Percentiles rank a stretch among this genome's conserved stretches.
Conservation (phyloP, 331 rosid genomes). For the Acacia pycnantha region DNA sequence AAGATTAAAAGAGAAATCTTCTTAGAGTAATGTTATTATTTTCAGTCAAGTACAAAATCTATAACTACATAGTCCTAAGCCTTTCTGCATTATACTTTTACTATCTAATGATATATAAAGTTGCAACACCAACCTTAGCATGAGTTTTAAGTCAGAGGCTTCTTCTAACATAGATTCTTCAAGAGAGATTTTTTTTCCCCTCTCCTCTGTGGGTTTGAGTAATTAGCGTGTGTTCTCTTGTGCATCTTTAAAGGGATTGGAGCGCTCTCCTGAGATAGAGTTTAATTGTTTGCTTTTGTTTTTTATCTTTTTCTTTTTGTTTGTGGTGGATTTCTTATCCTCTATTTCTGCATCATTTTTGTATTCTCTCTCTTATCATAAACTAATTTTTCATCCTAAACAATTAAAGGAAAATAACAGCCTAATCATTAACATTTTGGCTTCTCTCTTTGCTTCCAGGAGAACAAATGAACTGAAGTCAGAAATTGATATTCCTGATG, state of each 20-base stretch:
- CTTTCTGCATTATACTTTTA: neutral
- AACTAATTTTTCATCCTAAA: neutral
- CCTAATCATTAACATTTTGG: neutral
- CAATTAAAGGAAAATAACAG: neutral
- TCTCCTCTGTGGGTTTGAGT: neutral
- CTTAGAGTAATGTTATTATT: constrained; percentile 6
- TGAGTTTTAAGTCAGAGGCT: neutral
- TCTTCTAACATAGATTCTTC: neutral
- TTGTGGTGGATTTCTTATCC: neutral
- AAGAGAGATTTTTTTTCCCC: neutral
- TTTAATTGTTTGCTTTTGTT: neutral
- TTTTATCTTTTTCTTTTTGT: neutral
- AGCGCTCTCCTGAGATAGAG: neutral
- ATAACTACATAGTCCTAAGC: neutral
- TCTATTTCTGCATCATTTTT: neutral
- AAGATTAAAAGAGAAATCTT: constrained; percentile 1
- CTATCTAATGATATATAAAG: neutral
- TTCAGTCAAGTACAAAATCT: constrained; percentile 14
- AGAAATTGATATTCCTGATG: constrained; percentile 70
- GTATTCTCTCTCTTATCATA: neutral
- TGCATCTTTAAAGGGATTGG: neutral
- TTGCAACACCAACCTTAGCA: neutral
- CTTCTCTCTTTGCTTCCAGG: constrained; percentile 47
- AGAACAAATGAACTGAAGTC: constrained; percentile 85
- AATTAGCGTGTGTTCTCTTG: neutral